These are phyloP conservation scores for Sclerotiophoma versabilis DNA, from an alignment of 2,329 filamentous ascomycete genomes.

Conservation along the genomic window DNA sequence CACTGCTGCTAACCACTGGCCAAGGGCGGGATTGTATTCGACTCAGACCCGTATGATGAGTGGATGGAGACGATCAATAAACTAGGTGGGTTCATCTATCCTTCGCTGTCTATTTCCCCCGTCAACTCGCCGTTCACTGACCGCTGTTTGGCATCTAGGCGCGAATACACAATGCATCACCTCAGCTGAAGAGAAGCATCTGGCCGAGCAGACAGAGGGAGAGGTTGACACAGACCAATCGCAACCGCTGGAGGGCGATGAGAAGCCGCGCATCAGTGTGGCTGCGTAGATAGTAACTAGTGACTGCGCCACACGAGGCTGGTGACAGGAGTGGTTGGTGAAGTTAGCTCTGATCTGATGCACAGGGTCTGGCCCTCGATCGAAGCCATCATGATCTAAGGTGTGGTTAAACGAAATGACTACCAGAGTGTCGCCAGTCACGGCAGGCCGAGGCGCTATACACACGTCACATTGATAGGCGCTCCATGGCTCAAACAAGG, in stretches of 20 bases:
- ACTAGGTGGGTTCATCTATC: slow-evolving; percentile 60
- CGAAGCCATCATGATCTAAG: slow-evolving; percentile 4
- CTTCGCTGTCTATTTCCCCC: neutral
- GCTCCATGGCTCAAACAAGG: slow-evolving; percentile 28
- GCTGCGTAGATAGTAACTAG: slow-evolving; percentile 29
- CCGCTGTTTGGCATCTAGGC: slow-evolving; percentile 32
- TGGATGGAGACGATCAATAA: slow-evolving; percentile 99
- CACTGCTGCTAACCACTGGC: slow-evolving; percentile 29
- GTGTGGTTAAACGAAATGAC: slow-evolving; percentile 25
- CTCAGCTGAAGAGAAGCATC: slow-evolving; percentile 76
- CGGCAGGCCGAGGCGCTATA: slow-evolving; percentile 13
- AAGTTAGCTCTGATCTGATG: neutral
- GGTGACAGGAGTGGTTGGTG: slow-evolving; percentile 8
- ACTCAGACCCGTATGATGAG: slow-evolving; percentile 89
- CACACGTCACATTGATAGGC: slow-evolving; percentile 24
- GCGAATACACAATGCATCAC: slow-evolving; percentile 90
- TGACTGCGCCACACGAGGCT: slow-evolving; percentile 33
- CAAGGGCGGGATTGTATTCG: slow-evolving; percentile 55
- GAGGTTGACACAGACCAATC: slow-evolving; percentile 17
- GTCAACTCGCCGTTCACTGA: slow-evolving; percentile 25
- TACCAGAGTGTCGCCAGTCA: slow-evolving; percentile 5
- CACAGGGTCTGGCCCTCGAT: slow-evolving; percentile 14
- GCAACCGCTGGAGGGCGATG: slow-evolving; percentile 19
- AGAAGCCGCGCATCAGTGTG: slow-evolving; percentile 37
- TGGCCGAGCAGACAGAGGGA: slow-evolving; percentile 54